Evolutionary conservation across 2,329 filamentous ascomycete genomes (phyloP).

Genomic region (Magnaporthales sp.): DNA sequence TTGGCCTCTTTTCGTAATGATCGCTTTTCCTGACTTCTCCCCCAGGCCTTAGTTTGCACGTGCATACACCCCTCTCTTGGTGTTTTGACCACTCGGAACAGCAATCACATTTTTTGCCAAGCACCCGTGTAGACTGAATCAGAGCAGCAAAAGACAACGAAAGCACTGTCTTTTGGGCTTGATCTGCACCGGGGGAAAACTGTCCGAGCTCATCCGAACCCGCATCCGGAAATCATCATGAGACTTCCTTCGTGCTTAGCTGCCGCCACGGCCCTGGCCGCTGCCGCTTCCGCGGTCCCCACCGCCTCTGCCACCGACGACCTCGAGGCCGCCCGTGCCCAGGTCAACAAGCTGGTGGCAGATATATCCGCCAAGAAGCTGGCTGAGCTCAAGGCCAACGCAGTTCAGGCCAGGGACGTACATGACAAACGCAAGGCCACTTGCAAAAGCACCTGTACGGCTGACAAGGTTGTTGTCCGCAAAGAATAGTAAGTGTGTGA

Average conservation of each 20-base stretch:
- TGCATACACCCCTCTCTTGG: not conserved
- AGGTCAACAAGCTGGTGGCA: not conserved
- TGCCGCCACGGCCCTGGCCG: not conserved
- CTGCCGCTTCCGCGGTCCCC: not conserved
- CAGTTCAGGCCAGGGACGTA: not conserved
- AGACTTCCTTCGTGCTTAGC: not conserved
- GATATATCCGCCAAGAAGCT: not conserved
- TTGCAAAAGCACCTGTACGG: constrained; percentile 15
- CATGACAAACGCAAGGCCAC: not conserved
- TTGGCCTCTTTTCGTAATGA: not conserved
- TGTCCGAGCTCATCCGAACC: too few relatives aligned
- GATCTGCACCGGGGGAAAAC: too few relatives aligned
- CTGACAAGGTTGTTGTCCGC: constrained; percentile 17
- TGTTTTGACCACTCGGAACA: not conserved
- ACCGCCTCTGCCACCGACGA: not conserved
- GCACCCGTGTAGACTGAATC: too few relatives aligned
- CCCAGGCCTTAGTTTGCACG: not conserved
- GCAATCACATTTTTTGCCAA: too few relatives aligned
- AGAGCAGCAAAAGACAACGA: too few relatives aligned
- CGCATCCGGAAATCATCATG: not conserved
- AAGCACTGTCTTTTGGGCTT: too few relatives aligned
- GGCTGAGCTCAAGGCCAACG: not conserved
- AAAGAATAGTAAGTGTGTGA: constrained; percentile 19
- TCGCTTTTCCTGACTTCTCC: not conserved
- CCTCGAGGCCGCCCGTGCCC: not conserved